Evolutionary conservation across 139 green algal species (phyloP), one percentile per base, ranked within the genome.

Genomic region (Asterochloris sp.): DNA sequence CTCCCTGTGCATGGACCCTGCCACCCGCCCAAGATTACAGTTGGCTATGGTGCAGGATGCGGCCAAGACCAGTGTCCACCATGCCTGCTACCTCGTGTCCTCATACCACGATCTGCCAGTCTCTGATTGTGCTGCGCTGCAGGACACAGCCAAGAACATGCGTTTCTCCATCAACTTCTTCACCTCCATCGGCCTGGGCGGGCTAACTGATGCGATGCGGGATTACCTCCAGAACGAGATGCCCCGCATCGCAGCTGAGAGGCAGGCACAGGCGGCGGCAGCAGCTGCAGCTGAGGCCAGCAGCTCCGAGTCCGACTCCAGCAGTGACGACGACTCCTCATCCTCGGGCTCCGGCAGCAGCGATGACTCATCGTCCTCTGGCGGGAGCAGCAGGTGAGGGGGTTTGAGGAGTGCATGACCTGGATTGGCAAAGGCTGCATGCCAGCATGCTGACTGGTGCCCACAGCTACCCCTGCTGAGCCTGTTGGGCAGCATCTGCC

Each of bases 91-190:
- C 38, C 4, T 6, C 38, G 38, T 54, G 38, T 54, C 38, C 38
- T 6, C 38, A 54, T 54, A 54, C 4, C 6, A 6, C 38, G 6
- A 54, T 6, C 38, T 54, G 38, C 38, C 38, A 54, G 38, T 54
- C 38, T 54, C 38, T 54, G 38, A 10, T 6, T 54, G 38, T 54
- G 38, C 38, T 54, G 62, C 28, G 21, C 6, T 62, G 28, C 73
- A 80, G 47, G 89, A 92, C 88, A 87, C 83, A 23, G 84, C 92
- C n/a, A 88, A 88, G 69, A 95, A 99, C 92, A 96, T 98, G 91
- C 91, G 97, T 79, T 99, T 99, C 89, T 82, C 93, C 86, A 99
- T 99, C 94, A 99, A 99, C 91, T 99, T 99, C 89, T 99, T 99
- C 92, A 99, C 96, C 23, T 98, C 93, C 64, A 99, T 99, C 84